Evolutionary conservation across 2,329 filamentous ascomycete species (phyloP).

Genomic region (Lojkania enalia): DNA sequence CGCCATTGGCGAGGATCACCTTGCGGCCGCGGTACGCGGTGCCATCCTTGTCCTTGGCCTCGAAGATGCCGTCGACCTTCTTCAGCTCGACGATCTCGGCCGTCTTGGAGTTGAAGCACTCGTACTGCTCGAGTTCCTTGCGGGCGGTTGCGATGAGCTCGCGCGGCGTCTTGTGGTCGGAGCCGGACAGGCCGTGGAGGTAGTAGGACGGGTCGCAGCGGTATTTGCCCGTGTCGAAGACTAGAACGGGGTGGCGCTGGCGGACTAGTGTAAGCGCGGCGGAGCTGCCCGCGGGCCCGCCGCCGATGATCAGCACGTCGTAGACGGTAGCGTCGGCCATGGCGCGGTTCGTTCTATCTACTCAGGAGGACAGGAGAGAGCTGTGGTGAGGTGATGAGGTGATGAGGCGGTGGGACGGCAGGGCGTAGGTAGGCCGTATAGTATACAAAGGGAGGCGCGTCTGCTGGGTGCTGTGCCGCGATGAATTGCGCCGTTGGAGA

Average conservation of each 20-base stretch:
- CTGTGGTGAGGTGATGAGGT: too few relatives aligned
- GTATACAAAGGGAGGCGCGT: too few relatives aligned
- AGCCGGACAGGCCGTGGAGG: slow-evolving; percentile 45
- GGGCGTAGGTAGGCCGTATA: too few relatives aligned
- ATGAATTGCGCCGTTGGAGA: too few relatives aligned
- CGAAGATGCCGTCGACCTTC: slow-evolving; percentile 28
- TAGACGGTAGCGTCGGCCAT: neutral
- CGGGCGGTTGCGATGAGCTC: slow-evolving; percentile 33
- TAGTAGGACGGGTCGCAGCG: slow-evolving; percentile 1
- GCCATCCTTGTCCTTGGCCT: slow-evolving; percentile 45
- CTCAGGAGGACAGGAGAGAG: too few relatives aligned
- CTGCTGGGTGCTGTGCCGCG: too few relatives aligned
- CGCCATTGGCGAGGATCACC: slow-evolving; percentile 57
- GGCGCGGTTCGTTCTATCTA: too few relatives aligned
- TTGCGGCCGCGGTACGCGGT: slow-evolving; percentile 53
- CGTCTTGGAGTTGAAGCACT: slow-evolving; percentile 27
- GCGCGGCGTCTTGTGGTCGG: slow-evolving; percentile 40
- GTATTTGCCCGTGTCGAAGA: slow-evolving; percentile 4
- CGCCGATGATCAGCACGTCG: slow-evolving; percentile 13
- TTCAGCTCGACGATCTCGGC: slow-evolving; percentile 25
- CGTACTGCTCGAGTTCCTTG: slow-evolving; percentile 32
- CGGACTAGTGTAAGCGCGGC: slow-evolving; percentile 9
- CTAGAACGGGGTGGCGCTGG: slow-evolving; percentile 2
- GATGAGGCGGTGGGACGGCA: too few relatives aligned
- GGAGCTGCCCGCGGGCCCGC: slow-evolving; percentile 4